These are phyloP conservation scores for Metschnikowia reukaufii DNA, from an alignment of 805 yeast genomes.

Conservation along the genomic window DNA sequence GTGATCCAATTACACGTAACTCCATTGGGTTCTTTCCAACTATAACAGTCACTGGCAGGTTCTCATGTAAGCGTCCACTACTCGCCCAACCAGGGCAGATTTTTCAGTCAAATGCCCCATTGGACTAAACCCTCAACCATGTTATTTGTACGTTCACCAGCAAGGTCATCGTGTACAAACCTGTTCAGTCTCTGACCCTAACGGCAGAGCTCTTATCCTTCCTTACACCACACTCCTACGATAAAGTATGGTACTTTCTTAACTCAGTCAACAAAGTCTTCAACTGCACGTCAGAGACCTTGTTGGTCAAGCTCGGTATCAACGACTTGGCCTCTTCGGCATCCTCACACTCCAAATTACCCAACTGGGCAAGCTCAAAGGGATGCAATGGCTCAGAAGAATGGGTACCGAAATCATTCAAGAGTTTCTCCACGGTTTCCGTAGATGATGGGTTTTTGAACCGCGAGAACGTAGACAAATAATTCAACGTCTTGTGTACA, in stretches of 20 bases:
- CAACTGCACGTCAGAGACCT: conserved; percentile 82
- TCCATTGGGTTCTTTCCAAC: too few species aligned
- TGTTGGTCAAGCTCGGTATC: conserved; percentile 80
- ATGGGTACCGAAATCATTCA: conserved; percentile 61
- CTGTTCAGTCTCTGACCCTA: too few species aligned
- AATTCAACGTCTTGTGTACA: conserved; percentile 86
- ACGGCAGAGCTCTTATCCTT: neutral
- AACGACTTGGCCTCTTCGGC: conserved; percentile 95
- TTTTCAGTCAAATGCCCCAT: too few species aligned
- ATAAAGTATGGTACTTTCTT: conserved; percentile 53
- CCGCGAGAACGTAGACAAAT: conserved; percentile 79
- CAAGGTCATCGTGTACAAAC: too few species aligned
- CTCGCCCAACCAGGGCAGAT: too few species aligned
- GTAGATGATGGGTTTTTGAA: conserved; percentile 92
- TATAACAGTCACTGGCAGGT: too few species aligned
- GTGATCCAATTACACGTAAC: too few species aligned
- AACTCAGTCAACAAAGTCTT: conserved; percentile 86
- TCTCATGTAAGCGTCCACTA: too few species aligned
- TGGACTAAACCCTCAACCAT: too few species aligned
- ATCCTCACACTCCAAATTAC: conserved; percentile 90
- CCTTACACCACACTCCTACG: conserved; percentile 8
- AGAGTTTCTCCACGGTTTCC: conserved; percentile 85
- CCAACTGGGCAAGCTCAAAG: conserved; percentile 89
- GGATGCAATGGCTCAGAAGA: conserved; percentile 73
- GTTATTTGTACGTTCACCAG: too few species aligned